phyloP scores from a whole-genome alignment of 148 eudicot species.

The Camellia lanceoleosa region DNA sequence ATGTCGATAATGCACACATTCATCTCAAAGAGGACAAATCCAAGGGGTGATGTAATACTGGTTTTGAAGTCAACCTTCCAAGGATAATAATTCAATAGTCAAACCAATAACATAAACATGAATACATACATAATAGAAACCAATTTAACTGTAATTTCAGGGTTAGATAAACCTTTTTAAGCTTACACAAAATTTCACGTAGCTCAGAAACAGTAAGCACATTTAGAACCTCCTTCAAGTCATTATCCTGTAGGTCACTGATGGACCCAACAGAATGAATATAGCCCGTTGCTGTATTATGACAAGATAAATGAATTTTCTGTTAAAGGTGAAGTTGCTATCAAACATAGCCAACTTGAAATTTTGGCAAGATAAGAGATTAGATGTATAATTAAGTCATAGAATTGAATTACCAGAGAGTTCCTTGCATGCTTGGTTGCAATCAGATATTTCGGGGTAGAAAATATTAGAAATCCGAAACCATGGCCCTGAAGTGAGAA shows the following conservation, averaged over 20 bases:
- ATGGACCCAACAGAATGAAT: slow-evolving; percentile 32
- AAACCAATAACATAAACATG: neutral
- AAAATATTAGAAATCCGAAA: slow-evolving; percentile 68
- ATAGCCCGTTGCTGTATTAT: slow-evolving; percentile 63
- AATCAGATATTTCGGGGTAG: slow-evolving; percentile 70
- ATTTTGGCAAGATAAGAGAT: slow-evolving; percentile 8
- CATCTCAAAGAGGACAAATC: neutral
- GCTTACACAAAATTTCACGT: slow-evolving; percentile 45
- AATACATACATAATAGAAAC: neutral
- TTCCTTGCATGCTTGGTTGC: slow-evolving; percentile 44
- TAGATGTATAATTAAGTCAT: neutral
- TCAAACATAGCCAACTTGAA: neutral
- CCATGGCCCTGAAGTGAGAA: slow-evolving; percentile 72
- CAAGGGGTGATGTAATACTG: neutral
- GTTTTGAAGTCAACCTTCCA: neutral
- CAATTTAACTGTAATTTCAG: neutral
- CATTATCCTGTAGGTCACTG: slow-evolving; percentile 40
- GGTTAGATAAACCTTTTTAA: slow-evolving; percentile 48
- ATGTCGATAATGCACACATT: neutral
- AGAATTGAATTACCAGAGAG: slow-evolving; percentile 47
- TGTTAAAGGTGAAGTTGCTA: neutral
- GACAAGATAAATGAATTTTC: slow-evolving; percentile 20
- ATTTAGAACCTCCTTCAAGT: slow-evolving; percentile 54
- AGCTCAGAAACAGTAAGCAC: slow-evolving; percentile 68
- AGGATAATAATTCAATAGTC: slow-evolving; percentile 1